Conservation (phyloP, 2,329 filamentous ascomycete genomes). For the Whalleya microplaca region DNA sequence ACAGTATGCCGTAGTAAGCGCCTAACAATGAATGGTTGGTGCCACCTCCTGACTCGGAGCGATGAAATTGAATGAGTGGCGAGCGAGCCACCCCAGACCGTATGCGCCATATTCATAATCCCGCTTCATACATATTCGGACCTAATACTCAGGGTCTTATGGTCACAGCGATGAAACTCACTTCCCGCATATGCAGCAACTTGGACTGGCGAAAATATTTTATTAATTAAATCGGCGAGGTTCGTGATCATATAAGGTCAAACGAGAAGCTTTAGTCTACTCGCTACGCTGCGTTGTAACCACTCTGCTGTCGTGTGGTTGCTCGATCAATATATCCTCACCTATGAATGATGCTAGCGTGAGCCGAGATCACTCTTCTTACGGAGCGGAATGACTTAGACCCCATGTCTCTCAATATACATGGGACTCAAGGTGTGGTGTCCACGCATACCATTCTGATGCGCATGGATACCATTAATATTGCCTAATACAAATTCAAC, state of each 20-base stretch:
- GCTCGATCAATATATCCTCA: conserved; percentile 13
- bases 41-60: neutral
- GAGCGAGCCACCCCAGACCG: neutral
- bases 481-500: conserved; percentile 25
- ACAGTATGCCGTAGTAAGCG: neutral
- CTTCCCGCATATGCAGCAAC: neutral
- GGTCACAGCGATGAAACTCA: neutral
- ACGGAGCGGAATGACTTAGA: conserved; percentile 20
- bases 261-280: neutral
- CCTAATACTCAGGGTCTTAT: neutral
- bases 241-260: neutral
- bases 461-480: conserved; percentile 19
- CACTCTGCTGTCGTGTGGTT: conserved; percentile 8
- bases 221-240: neutral
- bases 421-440: conserved; percentile 9
- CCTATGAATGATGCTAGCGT: conserved; percentile 11
- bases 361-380: conserved; percentile 21
- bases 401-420: conserved; percentile 14
- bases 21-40: neutral
- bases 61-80: neutral
- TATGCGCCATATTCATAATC: neutral
- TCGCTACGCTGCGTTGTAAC: conserved; percentile 20
- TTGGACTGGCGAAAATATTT: neutral
- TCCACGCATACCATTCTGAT: conserved; percentile 14
- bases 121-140: neutral